These are phyloP conservation scores for Sechiopsis laciniata DNA, from an alignment of 306 rosid species.

Conservation along the genomic window DNA sequence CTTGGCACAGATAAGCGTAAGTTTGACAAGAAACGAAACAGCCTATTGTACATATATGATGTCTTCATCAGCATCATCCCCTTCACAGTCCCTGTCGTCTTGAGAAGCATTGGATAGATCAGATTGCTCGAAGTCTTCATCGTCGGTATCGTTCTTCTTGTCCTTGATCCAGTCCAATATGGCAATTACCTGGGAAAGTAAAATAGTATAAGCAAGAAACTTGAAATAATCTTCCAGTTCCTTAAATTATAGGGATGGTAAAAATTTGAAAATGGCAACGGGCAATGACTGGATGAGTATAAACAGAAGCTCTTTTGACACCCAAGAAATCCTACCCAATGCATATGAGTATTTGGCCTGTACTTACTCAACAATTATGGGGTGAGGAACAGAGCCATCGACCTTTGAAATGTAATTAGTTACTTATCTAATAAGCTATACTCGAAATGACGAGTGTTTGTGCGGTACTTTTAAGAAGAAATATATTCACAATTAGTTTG, in stretches of 20 bases:
- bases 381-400: neutral
- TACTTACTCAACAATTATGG: neutral
- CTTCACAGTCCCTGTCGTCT: slow-evolving; percentile 54
- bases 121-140: slow-evolving; percentile 29
- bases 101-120: slow-evolving; percentile 36
- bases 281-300: neutral
- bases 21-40: slow-evolving; percentile 24
- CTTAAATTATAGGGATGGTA: neutral
- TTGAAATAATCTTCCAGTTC: neutral
- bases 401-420: neutral
- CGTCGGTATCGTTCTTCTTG: slow-evolving; percentile 33
- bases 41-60: slow-evolving; percentile 64
- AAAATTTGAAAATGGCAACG: neutral
- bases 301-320: neutral
- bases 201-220: neutral
- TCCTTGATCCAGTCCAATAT: slow-evolving; percentile 73
- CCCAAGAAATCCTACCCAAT: neutral
- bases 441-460: no score
- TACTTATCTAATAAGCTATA: no score
- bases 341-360: neutral
- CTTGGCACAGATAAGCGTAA: slow-evolving; percentile 17
- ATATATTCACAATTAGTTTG: no score
- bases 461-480: no score
- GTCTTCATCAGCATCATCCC: slow-evolving; percentile 63
- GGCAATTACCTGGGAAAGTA: slow-evolving; percentile 69